Conservation (phyloP, 495 filamentous ascomycete genomes). For the Talaromyces trachyspermus region DNA sequence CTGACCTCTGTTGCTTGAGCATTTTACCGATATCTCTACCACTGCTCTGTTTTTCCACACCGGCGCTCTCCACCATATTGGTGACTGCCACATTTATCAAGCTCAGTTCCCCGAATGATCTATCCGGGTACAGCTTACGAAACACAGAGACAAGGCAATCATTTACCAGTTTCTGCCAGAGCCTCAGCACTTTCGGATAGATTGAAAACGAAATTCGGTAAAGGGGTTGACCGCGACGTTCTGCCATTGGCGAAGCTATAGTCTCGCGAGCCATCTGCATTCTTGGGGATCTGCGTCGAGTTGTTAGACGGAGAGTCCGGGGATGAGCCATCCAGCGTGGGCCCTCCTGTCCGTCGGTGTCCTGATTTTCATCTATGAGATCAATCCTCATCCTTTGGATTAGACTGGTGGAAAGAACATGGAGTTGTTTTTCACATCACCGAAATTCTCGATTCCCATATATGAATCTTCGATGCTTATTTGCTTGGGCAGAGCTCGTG, state of each 20-base stretch:
- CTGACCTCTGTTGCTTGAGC: conserved; percentile 59
- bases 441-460: conserved; percentile 51
- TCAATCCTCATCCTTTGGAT: conserved; percentile 74
- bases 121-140: conserved; percentile 61
- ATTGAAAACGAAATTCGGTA: conserved; percentile 64
- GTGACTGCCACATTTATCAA: conserved; percentile 81
- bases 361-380: conserved; percentile 48
- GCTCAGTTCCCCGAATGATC: conserved; percentile 67
- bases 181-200: conserved; percentile 48
- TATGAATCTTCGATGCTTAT: conserved; percentile 96
- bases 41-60: conserved; percentile 38
- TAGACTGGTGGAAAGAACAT: conserved; percentile 56
- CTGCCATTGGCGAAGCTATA: conserved; percentile 44
- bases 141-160: conserved; percentile 65
- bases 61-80: conserved; percentile 65
- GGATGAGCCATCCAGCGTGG: conserved; percentile 60
- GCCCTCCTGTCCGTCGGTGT: conserved; percentile 11
- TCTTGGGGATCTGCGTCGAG: conserved; percentile 54
- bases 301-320: conserved; percentile 69
- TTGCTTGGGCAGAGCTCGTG: conserved; percentile 68
- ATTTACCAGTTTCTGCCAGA: conserved; percentile 59
- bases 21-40: conserved; percentile 58
- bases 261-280: conserved; percentile 43
- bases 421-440: conserved; percentile 58
- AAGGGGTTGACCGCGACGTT: conserved; percentile 57